A percentile compares a stretch with the other conserved stretches of the same genome.
These are phyloP conservation scores for Fusarium dlaminii DNA, from an alignment of 2,329 filamentous ascomycete genomes.

Conservation along the genomic window DNA sequence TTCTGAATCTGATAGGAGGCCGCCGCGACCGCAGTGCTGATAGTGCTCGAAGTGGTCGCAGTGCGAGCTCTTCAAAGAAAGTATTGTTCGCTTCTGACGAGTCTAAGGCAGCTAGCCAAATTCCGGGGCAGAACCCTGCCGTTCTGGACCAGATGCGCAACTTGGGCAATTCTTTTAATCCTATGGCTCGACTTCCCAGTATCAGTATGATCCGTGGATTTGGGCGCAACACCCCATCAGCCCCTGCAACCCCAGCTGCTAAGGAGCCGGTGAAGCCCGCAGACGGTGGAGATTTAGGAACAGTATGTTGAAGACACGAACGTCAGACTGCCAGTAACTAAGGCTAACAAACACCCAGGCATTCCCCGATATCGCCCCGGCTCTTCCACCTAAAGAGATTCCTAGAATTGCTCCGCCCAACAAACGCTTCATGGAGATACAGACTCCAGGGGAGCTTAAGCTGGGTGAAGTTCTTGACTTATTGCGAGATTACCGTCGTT, in stretches of 20 bases:
- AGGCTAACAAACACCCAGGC: conserved; percentile 52
- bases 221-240: conserved; percentile 62
- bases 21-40: conserved; percentile 82
- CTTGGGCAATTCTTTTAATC: conserved; percentile 83
- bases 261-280: conserved; percentile 51
- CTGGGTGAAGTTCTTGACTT: conserved; percentile 79
- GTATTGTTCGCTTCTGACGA: conserved; percentile 60
- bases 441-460: conserved; percentile 74
- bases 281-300: conserved; percentile 66
- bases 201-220: conserved; percentile 82
- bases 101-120: conserved; percentile 31
- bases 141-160: conserved; percentile 83
- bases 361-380: conserved; percentile 67
- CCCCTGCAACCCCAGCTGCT: conserved; percentile 50
- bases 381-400: conserved; percentile 63
- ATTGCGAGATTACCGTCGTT: conserved; percentile 76
- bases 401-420: conserved; percentile 72
- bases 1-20: conserved; percentile 77
- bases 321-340: neutral
- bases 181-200: conserved; percentile 78
- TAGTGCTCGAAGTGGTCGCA: conserved; percentile 72
- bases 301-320: conserved; percentile 54
- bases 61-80: conserved; percentile 68
- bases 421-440: conserved; percentile 76
- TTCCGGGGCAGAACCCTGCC: conserved; percentile 58